Percentiles rank a stretch among this genome's conserved stretches.
These are phyloP conservation scores for Pestalotiopsis sp. DNA, from an alignment of 2,329 filamentous ascomycete genomes.

Conservation along the genomic window DNA sequence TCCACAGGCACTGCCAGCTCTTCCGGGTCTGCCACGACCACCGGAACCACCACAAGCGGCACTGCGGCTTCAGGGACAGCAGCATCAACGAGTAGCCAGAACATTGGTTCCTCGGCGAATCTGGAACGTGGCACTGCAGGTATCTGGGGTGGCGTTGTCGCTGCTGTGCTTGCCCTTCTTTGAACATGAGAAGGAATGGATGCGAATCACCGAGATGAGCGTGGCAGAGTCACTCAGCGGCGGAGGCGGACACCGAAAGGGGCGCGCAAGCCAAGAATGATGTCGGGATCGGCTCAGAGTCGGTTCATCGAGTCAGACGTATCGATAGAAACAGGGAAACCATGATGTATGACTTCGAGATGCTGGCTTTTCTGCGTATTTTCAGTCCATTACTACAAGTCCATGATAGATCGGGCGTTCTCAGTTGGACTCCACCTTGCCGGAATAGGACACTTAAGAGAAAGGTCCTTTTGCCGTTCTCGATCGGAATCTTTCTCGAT, in stretches of 20 bases:
- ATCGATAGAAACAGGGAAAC: neutral
- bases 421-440: neutral
- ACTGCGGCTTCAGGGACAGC: conserved; percentile 1
- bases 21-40: conserved; percentile 15
- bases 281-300: neutral
- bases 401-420: neutral
- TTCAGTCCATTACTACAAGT: neutral
- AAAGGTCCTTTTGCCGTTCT: neutral
- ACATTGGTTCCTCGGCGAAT: neutral
- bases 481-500: neutral
- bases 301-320: neutral
- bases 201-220: neutral
- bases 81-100: neutral
- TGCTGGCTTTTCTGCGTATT: neutral
- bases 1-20: conserved; percentile 9
- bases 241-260: neutral
- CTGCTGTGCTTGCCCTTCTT: conserved; percentile 18
- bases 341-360: neutral
- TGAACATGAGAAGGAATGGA: neutral
- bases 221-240: neutral
- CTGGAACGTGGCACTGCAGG: neutral
- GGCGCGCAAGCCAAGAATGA: neutral
- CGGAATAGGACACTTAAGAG: neutral
- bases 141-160: conserved; percentile 20
- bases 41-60: neutral